Conservation (phyloP, 345 rosid genomes). For the Pugionium cornutum region DNA sequence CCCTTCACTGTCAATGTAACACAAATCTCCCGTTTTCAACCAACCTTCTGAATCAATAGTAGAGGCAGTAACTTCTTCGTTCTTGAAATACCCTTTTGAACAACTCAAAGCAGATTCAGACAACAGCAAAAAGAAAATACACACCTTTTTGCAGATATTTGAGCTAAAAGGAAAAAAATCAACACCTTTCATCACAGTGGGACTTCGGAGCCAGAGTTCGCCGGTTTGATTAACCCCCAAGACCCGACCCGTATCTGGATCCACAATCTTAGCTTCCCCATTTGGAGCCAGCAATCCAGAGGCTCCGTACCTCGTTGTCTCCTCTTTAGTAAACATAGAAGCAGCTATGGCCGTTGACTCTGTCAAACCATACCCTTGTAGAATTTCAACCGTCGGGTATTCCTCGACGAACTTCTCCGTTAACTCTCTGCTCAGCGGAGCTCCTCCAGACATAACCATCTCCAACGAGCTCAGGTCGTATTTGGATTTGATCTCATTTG, state of each 20-base stretch:
- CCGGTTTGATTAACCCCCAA: slow-evolving; percentile 60
- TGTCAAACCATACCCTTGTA: slow-evolving; percentile 82
- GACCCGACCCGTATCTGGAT: slow-evolving; percentile 55
- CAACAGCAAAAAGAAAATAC: not conserved
- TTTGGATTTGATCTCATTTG: slow-evolving; percentile 49
- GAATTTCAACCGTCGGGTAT: slow-evolving; percentile 52
- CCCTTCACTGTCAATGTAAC: slow-evolving; percentile 81
- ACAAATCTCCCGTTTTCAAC: slow-evolving; percentile 88
- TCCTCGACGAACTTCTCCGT: slow-evolving; percentile 56
- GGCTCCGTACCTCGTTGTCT: slow-evolving; percentile 63
- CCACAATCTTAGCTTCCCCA: slow-evolving; percentile 72
- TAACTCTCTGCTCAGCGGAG: slow-evolving; percentile 77
- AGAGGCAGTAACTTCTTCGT: slow-evolving; percentile 66
- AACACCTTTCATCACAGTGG: slow-evolving; percentile 42
- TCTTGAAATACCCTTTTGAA: slow-evolving; percentile 67
- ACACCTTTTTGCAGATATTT: not conserved
- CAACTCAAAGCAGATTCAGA: slow-evolving; percentile 2
- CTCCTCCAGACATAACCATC: slow-evolving; percentile 65
- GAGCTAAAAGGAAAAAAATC: slow-evolving; percentile 8
- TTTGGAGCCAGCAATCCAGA: slow-evolving; percentile 66
- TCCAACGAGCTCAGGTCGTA: slow-evolving; percentile 67
- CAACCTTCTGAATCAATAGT: slow-evolving; percentile 80
- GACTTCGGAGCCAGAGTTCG: slow-evolving; percentile 66
- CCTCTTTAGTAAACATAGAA: slow-evolving; percentile 61
- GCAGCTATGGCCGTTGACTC: slow-evolving; percentile 67